phyloP scores from a whole-genome alignment of 2,329 filamentous ascomycete genomes.

The Cladophialophora psammophila region DNA sequence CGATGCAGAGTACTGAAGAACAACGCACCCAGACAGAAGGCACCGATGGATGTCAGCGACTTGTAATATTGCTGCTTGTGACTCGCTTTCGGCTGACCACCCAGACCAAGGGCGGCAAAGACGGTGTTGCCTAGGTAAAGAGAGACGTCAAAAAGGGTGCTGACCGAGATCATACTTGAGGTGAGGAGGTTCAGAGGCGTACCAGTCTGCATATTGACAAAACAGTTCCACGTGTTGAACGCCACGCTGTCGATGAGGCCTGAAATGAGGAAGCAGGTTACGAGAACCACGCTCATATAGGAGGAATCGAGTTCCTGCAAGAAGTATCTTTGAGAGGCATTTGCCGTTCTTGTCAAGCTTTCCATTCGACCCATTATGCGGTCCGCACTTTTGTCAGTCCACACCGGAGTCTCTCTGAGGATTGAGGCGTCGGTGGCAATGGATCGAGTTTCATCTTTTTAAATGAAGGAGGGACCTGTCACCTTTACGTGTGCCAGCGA shows the following conservation, averaged over 20 bases:
- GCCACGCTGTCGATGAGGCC: slow-evolving; percentile 55
- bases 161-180: background rate
- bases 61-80: slow-evolving; percentile 53
- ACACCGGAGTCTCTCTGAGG: slow-evolving; percentile 7
- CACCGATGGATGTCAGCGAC: slow-evolving; percentile 50
- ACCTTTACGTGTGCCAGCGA: background rate
- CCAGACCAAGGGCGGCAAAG: slow-evolving; percentile 53
- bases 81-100: slow-evolving; percentile 48
- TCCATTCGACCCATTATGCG: slow-evolving; percentile 18
- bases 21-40: slow-evolving; percentile 50
- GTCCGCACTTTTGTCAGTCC: slow-evolving; percentile 16
- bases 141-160: slow-evolving; percentile 1
- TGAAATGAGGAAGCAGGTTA: slow-evolving; percentile 52
- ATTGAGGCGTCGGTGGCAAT: background rate
- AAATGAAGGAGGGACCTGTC: background rate
- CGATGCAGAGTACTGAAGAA: slow-evolving; percentile 50
- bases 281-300: slow-evolving; percentile 37
- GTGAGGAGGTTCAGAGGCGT: slow-evolving; percentile 26
- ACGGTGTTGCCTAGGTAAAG: slow-evolving; percentile 50
- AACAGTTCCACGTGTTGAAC: slow-evolving; percentile 57
- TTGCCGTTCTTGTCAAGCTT: slow-evolving; percentile 10
- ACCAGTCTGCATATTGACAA: slow-evolving; percentile 59
- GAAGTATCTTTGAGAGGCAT: slow-evolving; percentile 27
- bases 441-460: background rate
- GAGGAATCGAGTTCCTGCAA: slow-evolving; percentile 35